Evolutionary conservation across 1,139 yeast genomes (phyloP), one percentile per base, ranked within the genome.

Genomic region (Candida glucosophila): DNA sequence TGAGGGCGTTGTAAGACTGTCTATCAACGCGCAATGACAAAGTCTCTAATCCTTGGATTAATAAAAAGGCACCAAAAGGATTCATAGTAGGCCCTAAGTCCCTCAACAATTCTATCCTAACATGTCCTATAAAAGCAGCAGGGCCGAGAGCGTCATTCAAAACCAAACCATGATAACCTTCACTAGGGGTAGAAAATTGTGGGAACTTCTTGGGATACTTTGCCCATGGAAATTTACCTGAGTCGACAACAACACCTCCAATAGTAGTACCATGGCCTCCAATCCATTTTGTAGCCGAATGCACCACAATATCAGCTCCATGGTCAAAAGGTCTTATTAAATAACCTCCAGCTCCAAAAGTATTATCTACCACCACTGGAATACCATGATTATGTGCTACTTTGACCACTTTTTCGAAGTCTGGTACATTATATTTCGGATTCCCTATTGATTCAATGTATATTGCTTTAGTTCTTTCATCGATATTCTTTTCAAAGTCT

Each of bases 181-280:
- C 94, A 24, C 90, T 73, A 22, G 97, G 96, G 51, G 80, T 56
- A 19, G 88, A 78, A 51, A 86, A 80, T 55, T 86, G 95, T 25
- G 96, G 95, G 67, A 67, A 88, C 55, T 78, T 82, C 49, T 77
- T 77, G 26, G 93, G 92, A 59, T 82, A 72, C 37, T 83, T 71
- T 34, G 70, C 64, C 90, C 95, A 90, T 43, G 90, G 92, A 68
- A 90, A 90, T 34, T 79, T 83, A 42, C 96, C 96, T 22, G 86
- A 73, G 54, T 82, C 96, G 28, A 90, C 69, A 38, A 90, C 68
- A 28, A 78, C 83, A 62, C 98, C 98, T 28, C 83, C 96, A 53
- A 90, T 77, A 27, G 96, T 82, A 33, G 86, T 86, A 49, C 97
- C 97, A 52, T 88, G 97, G 34, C 96, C 98, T 39, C 95, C 95